These are phyloP conservation scores for Ormosia semicastrata DNA, from an alignment of 306 rosid species.

Conservation along the genomic window DNA sequence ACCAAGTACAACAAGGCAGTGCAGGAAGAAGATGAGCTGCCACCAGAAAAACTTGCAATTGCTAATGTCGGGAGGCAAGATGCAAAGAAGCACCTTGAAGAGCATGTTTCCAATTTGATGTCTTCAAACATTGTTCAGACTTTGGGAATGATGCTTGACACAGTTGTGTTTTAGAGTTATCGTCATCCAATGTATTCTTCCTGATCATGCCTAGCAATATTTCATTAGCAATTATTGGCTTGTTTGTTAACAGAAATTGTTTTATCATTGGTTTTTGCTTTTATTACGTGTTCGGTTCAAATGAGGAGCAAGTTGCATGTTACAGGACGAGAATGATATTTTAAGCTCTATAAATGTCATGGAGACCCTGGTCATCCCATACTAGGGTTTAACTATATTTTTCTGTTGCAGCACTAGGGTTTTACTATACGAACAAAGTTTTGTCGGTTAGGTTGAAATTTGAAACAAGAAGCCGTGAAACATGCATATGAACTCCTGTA, in stretches of 20 bases:
- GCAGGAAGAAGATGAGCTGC: conserved; percentile 91
- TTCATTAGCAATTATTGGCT: neutral
- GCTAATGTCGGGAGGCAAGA: conserved; percentile 59
- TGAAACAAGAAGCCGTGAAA: neutral
- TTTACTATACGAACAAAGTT: neutral
- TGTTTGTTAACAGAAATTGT: neutral
- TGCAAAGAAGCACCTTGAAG: conserved; percentile 96
- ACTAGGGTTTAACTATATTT: neutral
- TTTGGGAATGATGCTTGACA: conserved; percentile 89
- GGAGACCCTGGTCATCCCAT: neutral
- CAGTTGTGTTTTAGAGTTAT: conserved; percentile 72
- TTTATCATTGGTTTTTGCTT: neutral
- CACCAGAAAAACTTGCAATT: conserved; percentile 88
- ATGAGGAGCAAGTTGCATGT: neutral
- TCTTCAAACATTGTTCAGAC: conserved; percentile 93
- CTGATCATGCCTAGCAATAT: neutral
- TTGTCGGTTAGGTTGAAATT: neutral
- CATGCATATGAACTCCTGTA: neutral
- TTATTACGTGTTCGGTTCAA: neutral
- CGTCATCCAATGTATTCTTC: neutral
- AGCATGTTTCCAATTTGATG: conserved; percentile 92
- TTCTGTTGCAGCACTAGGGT: neutral
- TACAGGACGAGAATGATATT: neutral
- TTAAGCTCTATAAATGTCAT: neutral
- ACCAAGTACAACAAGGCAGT: conserved; percentile 88